Percentiles rank a stretch among this genome's conserved stretches.
phyloP scores from a whole-genome alignment of 2,329 filamentous ascomycete genomes.

The Pseudogymnoascus sp. region DNA sequence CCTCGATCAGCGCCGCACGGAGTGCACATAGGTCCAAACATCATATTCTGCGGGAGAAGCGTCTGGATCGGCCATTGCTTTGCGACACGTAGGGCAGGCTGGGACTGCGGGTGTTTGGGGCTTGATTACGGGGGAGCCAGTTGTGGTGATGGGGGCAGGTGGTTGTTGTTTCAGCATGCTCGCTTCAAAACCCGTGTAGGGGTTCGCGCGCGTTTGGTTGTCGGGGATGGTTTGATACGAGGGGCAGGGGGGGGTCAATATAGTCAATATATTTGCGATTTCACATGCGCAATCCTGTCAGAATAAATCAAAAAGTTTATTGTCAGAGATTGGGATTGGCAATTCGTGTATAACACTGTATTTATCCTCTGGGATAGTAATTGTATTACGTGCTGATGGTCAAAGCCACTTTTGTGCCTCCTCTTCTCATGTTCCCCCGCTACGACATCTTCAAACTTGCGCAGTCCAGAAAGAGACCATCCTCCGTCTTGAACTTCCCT shows the following conservation, averaged over 20 bases:
- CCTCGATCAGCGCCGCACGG: neutral
- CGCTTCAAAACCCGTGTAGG: neutral
- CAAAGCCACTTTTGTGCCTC: neutral
- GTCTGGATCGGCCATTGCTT: neutral
- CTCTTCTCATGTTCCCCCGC: neutral
- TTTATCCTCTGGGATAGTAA: neutral
- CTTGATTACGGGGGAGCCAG: slow-evolving; percentile 6
- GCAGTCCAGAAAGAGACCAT: neutral
- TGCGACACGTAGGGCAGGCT: slow-evolving; percentile 3
- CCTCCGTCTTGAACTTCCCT: neutral
- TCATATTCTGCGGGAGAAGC: neutral
- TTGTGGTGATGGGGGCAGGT: neutral
- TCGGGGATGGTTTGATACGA: slow-evolving; percentile 4
- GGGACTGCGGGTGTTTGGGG: neutral
- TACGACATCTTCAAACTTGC: neutral
- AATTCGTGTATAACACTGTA: neutral
- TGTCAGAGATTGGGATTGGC: neutral
- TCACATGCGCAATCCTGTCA: neutral
- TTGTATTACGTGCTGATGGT: neutral
- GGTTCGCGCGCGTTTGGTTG: slow-evolving; percentile 1
- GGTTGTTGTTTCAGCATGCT: slow-evolving; percentile 3
- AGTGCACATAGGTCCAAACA: neutral
- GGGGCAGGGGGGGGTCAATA: neutral
- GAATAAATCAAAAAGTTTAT: neutral
- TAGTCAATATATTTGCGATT: neutral